These are phyloP conservation scores for Pichia eremophila DNA, from an alignment of 805 yeast genomes.

Conservation along the genomic window DNA sequence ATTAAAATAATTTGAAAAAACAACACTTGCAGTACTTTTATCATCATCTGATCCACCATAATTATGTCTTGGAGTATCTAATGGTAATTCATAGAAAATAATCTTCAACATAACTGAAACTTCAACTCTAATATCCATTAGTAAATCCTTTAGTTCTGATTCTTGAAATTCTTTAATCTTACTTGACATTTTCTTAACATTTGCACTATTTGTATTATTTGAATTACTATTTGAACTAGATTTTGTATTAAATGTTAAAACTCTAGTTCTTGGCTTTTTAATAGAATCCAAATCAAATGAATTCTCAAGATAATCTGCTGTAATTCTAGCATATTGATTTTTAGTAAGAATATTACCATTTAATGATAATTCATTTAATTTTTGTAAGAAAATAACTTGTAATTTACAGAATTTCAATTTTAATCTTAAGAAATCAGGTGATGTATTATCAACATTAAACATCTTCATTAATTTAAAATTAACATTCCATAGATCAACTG, in stretches of 20 bases:
- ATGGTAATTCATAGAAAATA: slow-evolving; percentile 44
- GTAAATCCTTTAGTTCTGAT: slow-evolving; percentile 21
- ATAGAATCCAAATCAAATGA: slow-evolving; percentile 17
- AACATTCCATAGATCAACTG: slow-evolving; percentile 20
- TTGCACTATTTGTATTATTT: not conserved
- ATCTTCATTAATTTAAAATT: slow-evolving; percentile 16
- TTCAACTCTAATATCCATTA: slow-evolving; percentile 32
- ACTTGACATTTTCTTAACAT: slow-evolving; percentile 3
- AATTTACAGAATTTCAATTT: slow-evolving; percentile 25
- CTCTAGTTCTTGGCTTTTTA: not conserved
- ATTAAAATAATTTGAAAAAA: slow-evolving; percentile 63
- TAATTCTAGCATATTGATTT: slow-evolving; percentile 25
- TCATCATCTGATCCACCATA: slow-evolving; percentile 21
- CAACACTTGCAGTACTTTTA: slow-evolving; percentile 32
- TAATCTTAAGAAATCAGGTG: slow-evolving; percentile 18
- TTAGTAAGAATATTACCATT: slow-evolving; percentile 23
- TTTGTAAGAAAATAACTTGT: slow-evolving; percentile 20
- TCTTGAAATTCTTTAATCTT: slow-evolving; percentile 14
- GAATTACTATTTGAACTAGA: not conserved
- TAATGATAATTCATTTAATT: slow-evolving; percentile 21
- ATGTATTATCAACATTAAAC: slow-evolving; percentile 17
- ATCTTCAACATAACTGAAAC: slow-evolving; percentile 49
- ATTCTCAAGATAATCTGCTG: slow-evolving; percentile 27
- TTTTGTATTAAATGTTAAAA: not conserved
- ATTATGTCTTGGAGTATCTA: slow-evolving; percentile 50